Percentiles rank a stretch among this genome's conserved stretches.
Conservation (phyloP, 805 yeast genomes). For the Tetrapisispora arboricola region DNA sequence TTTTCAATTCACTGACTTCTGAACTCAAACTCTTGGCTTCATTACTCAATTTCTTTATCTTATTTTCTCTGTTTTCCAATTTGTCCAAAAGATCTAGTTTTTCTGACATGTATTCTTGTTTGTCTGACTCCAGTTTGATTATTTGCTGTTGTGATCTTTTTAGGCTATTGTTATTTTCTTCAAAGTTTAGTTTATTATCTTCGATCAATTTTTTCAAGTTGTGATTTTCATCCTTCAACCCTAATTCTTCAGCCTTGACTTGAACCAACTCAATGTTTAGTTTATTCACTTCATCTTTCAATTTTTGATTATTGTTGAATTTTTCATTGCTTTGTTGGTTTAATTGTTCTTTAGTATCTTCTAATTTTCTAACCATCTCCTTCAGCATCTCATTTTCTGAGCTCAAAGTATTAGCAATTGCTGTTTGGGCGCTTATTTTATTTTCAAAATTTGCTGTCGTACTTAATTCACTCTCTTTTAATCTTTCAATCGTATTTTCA, state of each 20-base stretch:
- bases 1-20: neutral
- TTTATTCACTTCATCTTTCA: conserved; percentile 25
- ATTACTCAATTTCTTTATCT: conserved; percentile 10
- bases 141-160: conserved; percentile 14
- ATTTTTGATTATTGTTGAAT: conserved; percentile 13
- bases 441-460: conserved; percentile 25
- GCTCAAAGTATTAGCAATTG: conserved; percentile 23
- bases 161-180: conserved; percentile 13
- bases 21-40: conserved; percentile 4
- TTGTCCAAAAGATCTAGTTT: conserved; percentile 20
- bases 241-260: conserved; percentile 21
- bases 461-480: conserved; percentile 11
- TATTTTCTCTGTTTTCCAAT: conserved; percentile 13
- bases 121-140: conserved; percentile 12
- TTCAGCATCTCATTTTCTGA: conserved; percentile 24
- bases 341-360: conserved; percentile 10
- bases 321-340: conserved; percentile 13
- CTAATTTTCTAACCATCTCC: conserved; percentile 12
- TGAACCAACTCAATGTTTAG: conserved; percentile 23
- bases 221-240: conserved; percentile 22
- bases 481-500: conserved; percentile 8
- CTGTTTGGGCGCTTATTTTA: conserved; percentile 30
- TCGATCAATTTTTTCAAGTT: conserved; percentile 14
- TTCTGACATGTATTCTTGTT: conserved; percentile 15
- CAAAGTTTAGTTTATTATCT: conserved; percentile 10